Base-by-base conservation (phyloP, 352 stramenopile genomes). In the Pythium aristosporum region DNA sequence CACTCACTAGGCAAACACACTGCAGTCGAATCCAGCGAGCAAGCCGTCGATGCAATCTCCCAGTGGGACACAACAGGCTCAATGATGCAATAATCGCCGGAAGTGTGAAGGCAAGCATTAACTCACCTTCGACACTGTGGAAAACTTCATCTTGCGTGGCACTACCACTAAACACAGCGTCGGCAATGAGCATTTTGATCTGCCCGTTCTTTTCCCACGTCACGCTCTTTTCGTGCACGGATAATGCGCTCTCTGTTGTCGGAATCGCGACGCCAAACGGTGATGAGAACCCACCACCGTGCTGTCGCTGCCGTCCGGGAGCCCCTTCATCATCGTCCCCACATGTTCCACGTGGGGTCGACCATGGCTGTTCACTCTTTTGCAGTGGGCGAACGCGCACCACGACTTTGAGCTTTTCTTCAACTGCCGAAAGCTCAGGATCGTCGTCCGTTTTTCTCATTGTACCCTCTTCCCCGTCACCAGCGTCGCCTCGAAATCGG, bases 191-290 rank as follows among this genome's bases (percentile, higher is more conserved):
- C 21, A 79, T 77, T 61, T 88, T 91, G 37, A 73, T 58, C 23
- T 87, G 79, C 0, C 76, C 77, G 61, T 88, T 88, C 61, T 88
- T 91, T 63, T 91, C 79, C 81, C 81, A 88, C 42, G 67, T 64
- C 20, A 88, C 58, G 47, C 71, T 72, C 30, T 77, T 80, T 36
- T 75, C 65, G 34, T 72, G 53, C 12, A 72, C 21, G 4, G 20
- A 23, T 2, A 72, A 15, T 8, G 51, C n/a, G n/a, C 64, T 60
- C n/a, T 79, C 82, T 15, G 39, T 50, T 28, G 59, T 5, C 28
- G 16, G 13, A 25, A 39, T 15, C 16, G 16, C 25, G n/a, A 28
- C 16, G 5, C 13, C 13, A 3, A 18, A 53, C 9, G 51, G 23
- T 8, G 39, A 48, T 8, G 39, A 48, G 47, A 20, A 9, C 0